A percentile compares a stretch with the other conserved stretches of the same genome.
These are phyloP conservation scores for Hypoxylon sp. DNA, from an alignment of 2,329 filamentous ascomycete genomes.

Conservation along the genomic window DNA sequence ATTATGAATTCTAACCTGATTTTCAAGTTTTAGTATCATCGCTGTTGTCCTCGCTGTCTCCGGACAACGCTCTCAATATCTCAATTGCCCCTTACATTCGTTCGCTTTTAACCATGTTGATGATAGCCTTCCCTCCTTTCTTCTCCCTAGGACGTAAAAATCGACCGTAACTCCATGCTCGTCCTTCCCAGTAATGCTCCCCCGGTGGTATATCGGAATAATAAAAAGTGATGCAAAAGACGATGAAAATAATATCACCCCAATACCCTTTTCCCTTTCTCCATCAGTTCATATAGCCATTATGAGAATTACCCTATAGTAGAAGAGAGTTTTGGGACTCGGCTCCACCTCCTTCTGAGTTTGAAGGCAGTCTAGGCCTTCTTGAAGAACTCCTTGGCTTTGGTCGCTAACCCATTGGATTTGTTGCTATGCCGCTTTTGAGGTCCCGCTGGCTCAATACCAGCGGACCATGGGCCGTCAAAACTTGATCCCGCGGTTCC, in stretches of 20 bases:
- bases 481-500: conserved; percentile 71
- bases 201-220: conserved; percentile 27
- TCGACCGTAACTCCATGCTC: conserved; percentile 44
- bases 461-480: conserved; percentile 56
- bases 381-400: conserved; percentile 67
- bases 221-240: conserved; percentile 14
- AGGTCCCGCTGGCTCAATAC: conserved; percentile 27
- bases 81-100: neutral
- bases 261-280: neutral
- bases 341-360: conserved; percentile 8
- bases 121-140: conserved; percentile 1
- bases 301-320: neutral
- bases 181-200: conserved; percentile 9
- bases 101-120: conserved; percentile 7
- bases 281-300: neutral
- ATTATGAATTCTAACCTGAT: neutral
- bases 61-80: neutral
- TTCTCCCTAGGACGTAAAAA: conserved; percentile 14
- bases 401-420: conserved; percentile 56
- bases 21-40: conserved; percentile 16
- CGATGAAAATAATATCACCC: neutral
- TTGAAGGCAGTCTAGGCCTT: conserved; percentile 56
- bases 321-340: conserved; percentile 2
- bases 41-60: neutral
- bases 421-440: conserved; percentile 45